These are phyloP conservation scores for Teunomyces gatunensis DNA, from an alignment of 805 yeast genomes.

Conservation along the genomic window DNA sequence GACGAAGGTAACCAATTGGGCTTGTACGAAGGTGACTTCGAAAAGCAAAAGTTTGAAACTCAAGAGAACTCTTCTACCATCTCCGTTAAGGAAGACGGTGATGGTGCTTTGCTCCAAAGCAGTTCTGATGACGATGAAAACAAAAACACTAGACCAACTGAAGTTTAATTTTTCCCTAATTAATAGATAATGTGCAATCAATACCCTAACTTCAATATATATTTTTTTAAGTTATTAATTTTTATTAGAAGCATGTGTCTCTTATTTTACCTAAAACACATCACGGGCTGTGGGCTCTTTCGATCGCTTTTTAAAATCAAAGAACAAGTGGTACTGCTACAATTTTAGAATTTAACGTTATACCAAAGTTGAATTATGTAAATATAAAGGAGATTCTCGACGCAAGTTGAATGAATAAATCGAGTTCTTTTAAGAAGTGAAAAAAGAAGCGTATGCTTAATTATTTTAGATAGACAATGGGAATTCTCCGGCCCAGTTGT, in stretches of 20 bases:
- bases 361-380: slow-evolving; percentile 7
- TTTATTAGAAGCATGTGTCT: no score
- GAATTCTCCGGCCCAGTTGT: slow-evolving; percentile 87
- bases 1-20: slow-evolving; percentile 60
- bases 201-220: background rate
- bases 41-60: slow-evolving; percentile 33
- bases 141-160: slow-evolving; percentile 5
- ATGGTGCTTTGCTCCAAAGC: slow-evolving; percentile 6
- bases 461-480: slow-evolving; percentile 47
- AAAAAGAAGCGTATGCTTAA: background rate
- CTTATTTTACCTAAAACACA: no score
- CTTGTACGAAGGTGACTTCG: slow-evolving; percentile 43
- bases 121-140: background rate
- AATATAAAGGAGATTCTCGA: background rate
- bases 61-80: slow-evolving; percentile 25
- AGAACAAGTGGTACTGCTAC: background rate
- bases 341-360: slow-evolving; percentile 2
- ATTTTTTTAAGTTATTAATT: no score
- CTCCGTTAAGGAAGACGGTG: slow-evolving; percentile 12
- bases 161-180: slow-evolving; percentile 3
- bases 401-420: background rate
- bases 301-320: no score
- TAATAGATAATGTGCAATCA: background rate
- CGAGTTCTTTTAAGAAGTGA: slow-evolving; percentile 7
- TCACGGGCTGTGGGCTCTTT: no score